Evolutionary conservation across 176 grass and related monocot species (phyloP), one percentile per base, ranked within the genome.

Genomic region (Cenchrus americanus): DNA sequence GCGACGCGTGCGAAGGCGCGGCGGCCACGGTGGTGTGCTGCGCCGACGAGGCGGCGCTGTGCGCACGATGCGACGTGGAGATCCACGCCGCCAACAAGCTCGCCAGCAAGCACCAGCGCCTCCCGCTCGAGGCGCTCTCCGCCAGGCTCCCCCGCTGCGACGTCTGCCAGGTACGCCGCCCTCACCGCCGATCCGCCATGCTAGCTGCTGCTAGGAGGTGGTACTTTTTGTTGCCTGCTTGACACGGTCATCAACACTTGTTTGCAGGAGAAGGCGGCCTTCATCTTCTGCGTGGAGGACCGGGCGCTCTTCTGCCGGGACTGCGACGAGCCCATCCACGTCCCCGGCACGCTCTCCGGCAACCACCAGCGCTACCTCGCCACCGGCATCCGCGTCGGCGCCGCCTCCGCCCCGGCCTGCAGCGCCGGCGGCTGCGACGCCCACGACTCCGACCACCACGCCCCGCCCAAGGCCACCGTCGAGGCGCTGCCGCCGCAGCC

Each of bases 281-380:
- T 99, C 69, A 99, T 99, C 73, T 99, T 99, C 91, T 99, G 97
- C 76, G 93, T 99, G 40, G 93, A 99, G 77, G 97, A 99, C 84
- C 68, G 96, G 77, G 97, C 97, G 65, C 97, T 99, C 34, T 96
- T 99, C 87, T 99, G 97, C 91, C 80, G 89, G 17, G 97, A 99
- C 71, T 99, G 97, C 73, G 97, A 99, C 84, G 96, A 94, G 86
- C 87, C 93, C 51, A 96, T 96, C 73, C 97, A 99, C 47, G 91
- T 99, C 5, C 80, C 93, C 2, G 91, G 93, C 21, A 94, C 93
- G 52, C 91, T 99, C n/a, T 87, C 93, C 41, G 97, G 97, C 8
- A 83, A 95, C n/a, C 97, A 99, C 91, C 97, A 94, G 75, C 93
- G 97, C 19, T 95, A 99, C 86, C 91, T 99, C 1, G 91, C 97